Evolutionary conservation across 139 green algal genomes (phyloP), one percentile per base, ranked within the genome.

Genomic region (Gonium pectorale): DNA sequence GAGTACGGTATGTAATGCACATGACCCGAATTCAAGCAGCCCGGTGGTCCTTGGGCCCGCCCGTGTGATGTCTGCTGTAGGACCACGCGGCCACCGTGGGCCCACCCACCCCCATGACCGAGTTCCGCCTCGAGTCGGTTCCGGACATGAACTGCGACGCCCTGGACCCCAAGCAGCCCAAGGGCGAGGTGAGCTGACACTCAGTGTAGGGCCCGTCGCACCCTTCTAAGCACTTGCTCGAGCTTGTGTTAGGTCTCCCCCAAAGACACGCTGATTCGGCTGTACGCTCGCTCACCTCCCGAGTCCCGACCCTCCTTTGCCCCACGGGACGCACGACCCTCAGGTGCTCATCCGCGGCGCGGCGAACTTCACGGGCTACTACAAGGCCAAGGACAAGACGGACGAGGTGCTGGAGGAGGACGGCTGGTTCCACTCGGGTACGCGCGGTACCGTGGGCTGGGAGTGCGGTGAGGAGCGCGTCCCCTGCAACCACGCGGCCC

Each of bases 361-460:
- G n/a, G 79, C 90, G 37, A 67, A 97, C 22, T 99, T 99, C 91
- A 89, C 44, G 0, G 97, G 96, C 54, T 99, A 99, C 93, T 98
- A 98, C 93, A 99, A 99, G 94, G 63, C 92, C 26, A 52, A 96
- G 73, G 80, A 90, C 19, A 93, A 90, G 85, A 94, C 91, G 3
- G 80, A 88, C 35, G 92, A 95, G 77, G 92, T 90, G 80, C 79
- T 94, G 71, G 88, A 94, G 63, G 72, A 51, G 26, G 89, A 93
- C 66, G 90, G 92, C 29, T 95, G 90, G 90, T 95, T 94, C 82
- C 92, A 95, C 86, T 92, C 90, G 5, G 92, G 88, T 86, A 54
- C 8, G 63, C 1, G 35, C 33, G n/a, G n/a, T n/a, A n/a, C n/a
- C n/a, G 7, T 6, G 56, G 56, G 56, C 19, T 27, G 56, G 22